Evolutionary conservation across 1,284 basidiomycete genomes (phyloP).

Genomic region (Irpex rosettiformis): DNA sequence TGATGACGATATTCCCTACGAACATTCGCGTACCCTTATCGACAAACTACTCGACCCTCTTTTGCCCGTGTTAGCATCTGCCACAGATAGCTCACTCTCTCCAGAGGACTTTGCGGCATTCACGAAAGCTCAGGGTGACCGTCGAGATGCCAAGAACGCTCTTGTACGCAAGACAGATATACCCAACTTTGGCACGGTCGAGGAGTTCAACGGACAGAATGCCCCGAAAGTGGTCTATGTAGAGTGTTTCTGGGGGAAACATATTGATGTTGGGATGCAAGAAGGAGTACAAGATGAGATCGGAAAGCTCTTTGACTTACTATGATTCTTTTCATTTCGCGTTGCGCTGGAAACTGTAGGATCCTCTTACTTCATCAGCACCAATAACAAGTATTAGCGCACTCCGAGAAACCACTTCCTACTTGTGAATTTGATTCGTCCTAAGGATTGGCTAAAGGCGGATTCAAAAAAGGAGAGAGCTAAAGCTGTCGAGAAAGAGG

Average conservation of each 20-base stretch:
- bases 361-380: no score
- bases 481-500: no score
- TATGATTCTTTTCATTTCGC: no score
- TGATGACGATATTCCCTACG: conserved; percentile 78
- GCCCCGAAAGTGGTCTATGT: conserved; percentile 52
- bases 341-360: no score
- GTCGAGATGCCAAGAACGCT: conserved; percentile 34
- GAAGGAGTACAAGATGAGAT: conserved; percentile 76
- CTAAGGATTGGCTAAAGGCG: no score
- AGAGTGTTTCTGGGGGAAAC: conserved; percentile 60
- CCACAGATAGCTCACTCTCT: conserved; percentile 18
- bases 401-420: no score
- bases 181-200: conserved; percentile 54
- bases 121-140: conserved; percentile 19
- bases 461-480: no score
- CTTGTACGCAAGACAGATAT: conserved; percentile 47
- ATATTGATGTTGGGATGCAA: conserved; percentile 59
- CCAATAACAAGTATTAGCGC: no score
- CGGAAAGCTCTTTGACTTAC: conserved; percentile 40
- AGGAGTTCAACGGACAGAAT: conserved; percentile 50
- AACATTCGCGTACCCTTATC: conserved; percentile 76
- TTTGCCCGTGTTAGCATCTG: conserved; percentile 47
- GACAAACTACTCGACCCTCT: conserved; percentile 61
- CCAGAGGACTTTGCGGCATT: conserved; percentile 24
- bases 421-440: no score